Evolutionary conservation across 75 land plant species (phyloP), one percentile per base, ranked within the genome.

Genomic region (Pinus taeda): DNA sequence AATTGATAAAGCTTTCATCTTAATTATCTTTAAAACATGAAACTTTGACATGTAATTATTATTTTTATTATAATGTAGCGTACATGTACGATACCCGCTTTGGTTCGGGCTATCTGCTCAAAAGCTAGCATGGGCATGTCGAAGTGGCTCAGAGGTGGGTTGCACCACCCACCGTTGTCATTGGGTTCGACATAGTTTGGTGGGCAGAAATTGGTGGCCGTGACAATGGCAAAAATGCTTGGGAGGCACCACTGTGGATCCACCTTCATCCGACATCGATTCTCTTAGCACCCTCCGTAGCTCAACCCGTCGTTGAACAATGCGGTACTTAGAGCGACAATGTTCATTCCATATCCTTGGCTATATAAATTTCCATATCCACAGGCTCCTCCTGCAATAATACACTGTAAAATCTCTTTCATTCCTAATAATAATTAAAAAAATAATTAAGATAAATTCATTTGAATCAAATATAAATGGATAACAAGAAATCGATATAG

Each of bases 201-300:
- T 0, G 93, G 96, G 86, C 96, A 93, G 71, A 89, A 86, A 81
- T 93, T 93, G 60, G 96, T 93, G 45, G 94, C 96, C 6, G 96
- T 93, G 49, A 91, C 73, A 39, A 86, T 42, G 57, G 89, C 83
- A 61, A 87, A 85, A 60, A 77, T 79, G 22, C 88, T 90, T 0
- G 76, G 60, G 57, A 83, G 78, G 84, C 93, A 88, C 86, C 88
- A 89, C 57, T 49, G 15, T 13, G 75, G 79, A 22, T 83, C 85
- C 3, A 37, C 78, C 18, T 76, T 83, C 18, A 45, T 79, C 18
- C 74, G 82, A 70, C 93, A 91, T 81, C 86, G 85, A 78, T 88
- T 66, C 76, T 87, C 89, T 60, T 87, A 89, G 81, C 91, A 89
- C 7, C 90, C 86, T 2, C 89, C 89, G 76, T 87, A 89, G 77